Percentiles rank a stretch among this genome's conserved stretches.
phyloP scores from a whole-genome alignment of 2,329 filamentous ascomycete species.

The Venturia carpophila region DNA sequence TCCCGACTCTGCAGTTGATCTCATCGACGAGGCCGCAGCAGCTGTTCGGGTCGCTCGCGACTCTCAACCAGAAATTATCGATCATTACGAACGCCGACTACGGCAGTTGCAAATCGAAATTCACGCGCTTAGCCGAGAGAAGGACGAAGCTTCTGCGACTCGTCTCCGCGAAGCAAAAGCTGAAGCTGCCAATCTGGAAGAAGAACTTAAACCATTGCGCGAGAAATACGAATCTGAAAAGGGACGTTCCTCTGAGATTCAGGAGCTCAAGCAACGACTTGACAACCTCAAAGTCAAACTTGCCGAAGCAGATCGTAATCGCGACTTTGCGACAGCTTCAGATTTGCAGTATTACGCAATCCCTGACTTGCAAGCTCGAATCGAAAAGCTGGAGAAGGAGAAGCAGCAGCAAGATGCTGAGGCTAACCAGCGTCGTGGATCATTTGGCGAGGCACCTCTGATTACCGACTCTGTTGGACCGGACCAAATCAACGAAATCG shows the following conservation, averaged over 20 bases:
- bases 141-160: slow-evolving; percentile 82
- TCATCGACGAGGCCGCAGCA: slow-evolving; percentile 92
- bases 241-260: slow-evolving; percentile 80
- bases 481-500: slow-evolving; percentile 98
- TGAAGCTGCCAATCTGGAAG: slow-evolving; percentile 88
- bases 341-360: slow-evolving; percentile 97
- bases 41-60: slow-evolving; percentile 94
- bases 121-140: slow-evolving; percentile 85
- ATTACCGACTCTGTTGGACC: slow-evolving; percentile 90
- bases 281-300: slow-evolving; percentile 85
- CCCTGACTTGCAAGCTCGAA: slow-evolving; percentile 76
- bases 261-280: slow-evolving; percentile 90
- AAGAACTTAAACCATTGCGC: slow-evolving; percentile 82
- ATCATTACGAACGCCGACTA: slow-evolving; percentile 83
- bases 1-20: slow-evolving; percentile 91
- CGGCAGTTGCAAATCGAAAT: slow-evolving; percentile 96
- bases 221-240: slow-evolving; percentile 96
- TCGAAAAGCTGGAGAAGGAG: slow-evolving; percentile 71
- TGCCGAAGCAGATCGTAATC: slow-evolving; percentile 82
- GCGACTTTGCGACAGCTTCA: slow-evolving; percentile 78
- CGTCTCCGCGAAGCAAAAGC: slow-evolving; percentile 77
- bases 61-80: slow-evolving; percentile 93
- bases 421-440: slow-evolving; percentile 47
- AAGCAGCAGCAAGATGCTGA: slow-evolving; percentile 72
- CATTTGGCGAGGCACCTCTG: slow-evolving; percentile 57